Base-by-base conservation (phyloP, 208 protist genomes). In the Leishmania tropica region DNA sequence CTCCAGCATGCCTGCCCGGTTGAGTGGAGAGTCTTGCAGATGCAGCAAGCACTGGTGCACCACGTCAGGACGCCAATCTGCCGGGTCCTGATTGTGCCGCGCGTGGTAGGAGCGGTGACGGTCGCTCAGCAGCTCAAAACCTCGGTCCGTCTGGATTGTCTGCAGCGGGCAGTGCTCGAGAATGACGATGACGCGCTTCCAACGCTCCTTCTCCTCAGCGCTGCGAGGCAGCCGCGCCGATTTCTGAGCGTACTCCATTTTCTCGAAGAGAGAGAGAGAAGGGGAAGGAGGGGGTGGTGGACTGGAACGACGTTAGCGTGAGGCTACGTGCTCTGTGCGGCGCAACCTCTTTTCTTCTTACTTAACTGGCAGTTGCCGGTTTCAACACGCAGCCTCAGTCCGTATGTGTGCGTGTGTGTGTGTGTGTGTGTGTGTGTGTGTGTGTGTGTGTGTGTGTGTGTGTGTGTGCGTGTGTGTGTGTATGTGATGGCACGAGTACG, bases 11-110 rank as follows among this genome's bases (percentile, higher is more conserved):
- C 99, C 99, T 2, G 99, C 98, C 79, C 99, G 99, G 87, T 99
- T 99, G 10, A 99, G 85, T 17, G 99, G 98, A 75, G 93, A 99
- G 88, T 99, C 99, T 19, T 99, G 93, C 28, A 99, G 90, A 64
- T 99, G 97, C 54, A 99, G 89, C 35, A 99, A 89, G 81, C 98
- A 99, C 93, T 99, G 99, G 85, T 99, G 99, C 37, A 98, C 90
- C 53, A 99, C 99, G 88, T 99, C 99, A 11, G 99, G 99, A 67
- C 99, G 94, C 87, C 93, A 97, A 78, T 99, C 97, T 0, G 96
- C 95, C 10, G 97, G 93, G 83, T 99, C 96, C 75, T 96, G 90
- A 56, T 98, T 94, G 88, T 97, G 84, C 79, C 99, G 99, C n/a
- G 89, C 90, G 82, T 99, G 88, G 83, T 99, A 95, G 65, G 86